phyloP scores from a whole-genome alignment of 2,329 filamentous ascomycete genomes.

The Verticillium longisporum region DNA sequence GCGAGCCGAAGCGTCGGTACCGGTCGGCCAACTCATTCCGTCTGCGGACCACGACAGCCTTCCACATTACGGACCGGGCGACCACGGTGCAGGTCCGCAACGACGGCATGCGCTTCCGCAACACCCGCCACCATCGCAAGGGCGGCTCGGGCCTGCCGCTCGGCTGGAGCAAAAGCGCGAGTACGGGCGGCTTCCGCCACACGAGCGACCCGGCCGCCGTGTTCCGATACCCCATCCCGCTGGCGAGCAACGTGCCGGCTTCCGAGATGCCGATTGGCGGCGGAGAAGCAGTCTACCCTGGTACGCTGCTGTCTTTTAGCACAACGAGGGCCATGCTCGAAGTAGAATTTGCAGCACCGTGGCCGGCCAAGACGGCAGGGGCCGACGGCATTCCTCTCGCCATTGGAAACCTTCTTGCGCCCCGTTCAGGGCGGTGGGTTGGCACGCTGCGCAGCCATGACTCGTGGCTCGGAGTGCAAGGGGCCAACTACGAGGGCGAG shows the following conservation, averaged over 20 bases:
- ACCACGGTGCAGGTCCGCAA: constrained; percentile 26
- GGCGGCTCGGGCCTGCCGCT: constrained; percentile 20
- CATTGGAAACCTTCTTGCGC: constrained; percentile 32
- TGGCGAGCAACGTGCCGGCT: constrained; percentile 9
- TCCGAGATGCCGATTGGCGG: constrained; percentile 3
- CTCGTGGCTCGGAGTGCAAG: constrained; percentile 36
- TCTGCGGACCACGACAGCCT: constrained; percentile 27
- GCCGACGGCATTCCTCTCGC: constrained; percentile 25
- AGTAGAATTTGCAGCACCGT: constrained; percentile 24
- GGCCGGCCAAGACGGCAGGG: constrained; percentile 15
- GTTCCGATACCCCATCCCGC: constrained; percentile 35
- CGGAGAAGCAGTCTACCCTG: constrained; percentile 21
- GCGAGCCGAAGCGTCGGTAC: constrained; percentile 25
- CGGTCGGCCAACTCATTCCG: constrained; percentile 29
- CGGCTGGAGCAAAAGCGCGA: constrained; percentile 30
- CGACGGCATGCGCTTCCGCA: constrained; percentile 30
- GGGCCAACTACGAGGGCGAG: constrained; percentile 37
- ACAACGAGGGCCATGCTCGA: constrained; percentile 32
- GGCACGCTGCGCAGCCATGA: constrained; percentile 37
- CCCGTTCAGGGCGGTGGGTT: constrained; percentile 26
- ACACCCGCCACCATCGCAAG: constrained; percentile 25
- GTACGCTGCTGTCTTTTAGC: constrained; percentile 28
- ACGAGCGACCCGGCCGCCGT: constrained; percentile 29
- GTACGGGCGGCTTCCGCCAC: constrained; percentile 25
- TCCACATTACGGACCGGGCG: constrained; percentile 31